phyloP scores from a whole-genome alignment of 2,329 filamentous ascomycete genomes.

The Thermothelomyces thermophilus region DNA sequence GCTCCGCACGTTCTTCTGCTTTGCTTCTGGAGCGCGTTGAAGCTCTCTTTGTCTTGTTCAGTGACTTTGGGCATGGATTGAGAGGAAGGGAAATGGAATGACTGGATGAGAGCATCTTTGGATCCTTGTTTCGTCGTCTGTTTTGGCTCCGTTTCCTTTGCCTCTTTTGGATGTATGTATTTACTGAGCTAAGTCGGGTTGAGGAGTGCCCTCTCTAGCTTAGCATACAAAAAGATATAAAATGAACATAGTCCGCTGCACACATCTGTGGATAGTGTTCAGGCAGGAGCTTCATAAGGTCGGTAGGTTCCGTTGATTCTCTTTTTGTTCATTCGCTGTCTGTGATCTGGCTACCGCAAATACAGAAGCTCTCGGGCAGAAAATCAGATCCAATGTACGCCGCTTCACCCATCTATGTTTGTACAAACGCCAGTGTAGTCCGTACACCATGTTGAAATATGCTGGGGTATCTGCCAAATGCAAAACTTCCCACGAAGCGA shows the following conservation, averaged over 20 bases:
- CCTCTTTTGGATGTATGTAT: slow-evolving; percentile 8
- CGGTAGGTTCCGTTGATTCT: too few species aligned
- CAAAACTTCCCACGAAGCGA: background rate
- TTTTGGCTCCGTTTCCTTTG: slow-evolving; percentile 2
- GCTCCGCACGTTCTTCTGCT: background rate
- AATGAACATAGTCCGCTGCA: background rate
- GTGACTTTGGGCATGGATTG: background rate
- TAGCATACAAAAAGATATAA: slow-evolving; percentile 8
- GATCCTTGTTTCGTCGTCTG: slow-evolving; percentile 5
- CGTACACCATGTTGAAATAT: too few species aligned
- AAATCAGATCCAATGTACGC: too few species aligned
- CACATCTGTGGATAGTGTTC: too few species aligned
- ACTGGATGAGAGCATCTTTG: slow-evolving; percentile 12
- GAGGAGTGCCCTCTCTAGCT: background rate
- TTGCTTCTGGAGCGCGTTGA: background rate
- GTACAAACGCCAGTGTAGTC: too few species aligned
- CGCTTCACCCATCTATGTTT: too few species aligned
- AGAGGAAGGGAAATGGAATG: slow-evolving; percentile 6
- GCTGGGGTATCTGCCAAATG: background rate
- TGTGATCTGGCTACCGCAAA: too few species aligned
- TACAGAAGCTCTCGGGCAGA: too few species aligned
- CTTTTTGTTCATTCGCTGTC: too few species aligned
- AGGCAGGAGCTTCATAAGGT: too few species aligned
- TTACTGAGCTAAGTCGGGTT: background rate
- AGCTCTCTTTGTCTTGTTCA: background rate